Percentiles rank a stretch among this genome's conserved stretches.
phyloP scores from a whole-genome alignment of 257 asterid genomes.

The Solanum gandarillasii region DNA sequence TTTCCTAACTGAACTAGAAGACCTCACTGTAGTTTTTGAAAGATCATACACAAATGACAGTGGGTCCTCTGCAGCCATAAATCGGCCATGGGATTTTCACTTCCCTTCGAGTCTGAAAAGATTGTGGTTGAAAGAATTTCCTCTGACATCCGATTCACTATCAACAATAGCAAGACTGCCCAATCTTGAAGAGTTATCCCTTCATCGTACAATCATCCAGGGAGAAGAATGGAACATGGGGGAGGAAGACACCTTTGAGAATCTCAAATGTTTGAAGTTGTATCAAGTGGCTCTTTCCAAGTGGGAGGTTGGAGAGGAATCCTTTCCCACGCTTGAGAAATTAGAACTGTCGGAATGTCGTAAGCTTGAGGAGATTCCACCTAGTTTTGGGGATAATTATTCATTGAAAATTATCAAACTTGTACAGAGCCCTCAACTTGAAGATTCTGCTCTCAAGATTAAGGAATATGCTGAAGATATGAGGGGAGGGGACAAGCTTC shows the following conservation, averaged over 20 bases:
- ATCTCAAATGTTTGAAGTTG: not conserved
- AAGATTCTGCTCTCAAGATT: too few relatives aligned
- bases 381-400: too few relatives aligned
- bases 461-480: too few relatives aligned
- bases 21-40: accelerated
- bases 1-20: not conserved
- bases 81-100: not conserved
- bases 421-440: too few relatives aligned
- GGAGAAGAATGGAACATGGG: not conserved
- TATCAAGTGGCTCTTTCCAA: too few relatives aligned
- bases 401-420: too few relatives aligned
- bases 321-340: too few relatives aligned
- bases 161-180: not conserved
- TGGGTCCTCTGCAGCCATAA: not conserved
- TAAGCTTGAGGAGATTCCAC: too few relatives aligned
- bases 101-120: not conserved
- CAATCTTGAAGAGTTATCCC: not conserved
- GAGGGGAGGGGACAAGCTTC: too few relatives aligned
- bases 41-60: not conserved
- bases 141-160: not conserved
- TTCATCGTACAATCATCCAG: accelerated
- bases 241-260: not conserved
- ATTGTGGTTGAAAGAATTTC: not conserved
- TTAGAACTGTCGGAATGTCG: too few relatives aligned
- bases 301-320: too few relatives aligned